phyloP scores from a whole-genome alignment of 2,329 filamentous ascomycete genomes.

The Venturia oleaginea region DNA sequence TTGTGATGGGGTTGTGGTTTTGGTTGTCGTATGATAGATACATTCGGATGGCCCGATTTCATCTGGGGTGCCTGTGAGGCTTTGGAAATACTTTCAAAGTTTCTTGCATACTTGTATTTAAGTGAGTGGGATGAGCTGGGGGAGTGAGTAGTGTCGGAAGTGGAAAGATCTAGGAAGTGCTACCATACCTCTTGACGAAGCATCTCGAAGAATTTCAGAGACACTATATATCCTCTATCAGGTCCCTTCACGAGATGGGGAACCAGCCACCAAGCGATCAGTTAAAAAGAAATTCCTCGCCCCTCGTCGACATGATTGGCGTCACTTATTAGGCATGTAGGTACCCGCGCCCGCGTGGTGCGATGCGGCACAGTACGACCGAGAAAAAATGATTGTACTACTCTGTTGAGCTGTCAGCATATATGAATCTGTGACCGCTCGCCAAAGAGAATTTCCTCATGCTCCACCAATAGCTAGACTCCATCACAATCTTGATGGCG shows the following conservation, averaged over 20 bases:
- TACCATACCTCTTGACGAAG: neutral
- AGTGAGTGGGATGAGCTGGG: too few species aligned
- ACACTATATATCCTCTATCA: neutral
- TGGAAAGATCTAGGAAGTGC: neutral
- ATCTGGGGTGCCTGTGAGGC: too few species aligned
- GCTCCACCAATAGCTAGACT: too few species aligned
- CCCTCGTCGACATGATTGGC: neutral
- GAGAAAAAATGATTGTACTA: neutral
- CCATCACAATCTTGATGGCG: neutral
- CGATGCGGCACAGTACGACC: neutral
- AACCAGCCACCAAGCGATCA: neutral
- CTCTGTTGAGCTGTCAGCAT: neutral
- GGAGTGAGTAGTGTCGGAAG: too few species aligned
- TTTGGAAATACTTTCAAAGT: too few species aligned
- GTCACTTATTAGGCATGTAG: slow-evolving; percentile 1
- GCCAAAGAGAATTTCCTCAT: neutral
- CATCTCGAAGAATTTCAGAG: neutral
- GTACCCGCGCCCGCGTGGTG: neutral
- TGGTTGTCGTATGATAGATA: too few species aligned
- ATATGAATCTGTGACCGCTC: neutral
- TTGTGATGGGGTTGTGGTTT: too few species aligned
- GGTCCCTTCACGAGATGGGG: neutral
- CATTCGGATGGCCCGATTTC: too few species aligned
- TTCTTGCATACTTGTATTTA: too few species aligned
- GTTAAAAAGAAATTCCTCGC: neutral